Percentiles rank a stretch among this genome's conserved stretches.
These are phyloP conservation scores for Epichloe uncinata DNA, from an alignment of 2,329 filamentous ascomycete genomes.

Conservation along the genomic window DNA sequence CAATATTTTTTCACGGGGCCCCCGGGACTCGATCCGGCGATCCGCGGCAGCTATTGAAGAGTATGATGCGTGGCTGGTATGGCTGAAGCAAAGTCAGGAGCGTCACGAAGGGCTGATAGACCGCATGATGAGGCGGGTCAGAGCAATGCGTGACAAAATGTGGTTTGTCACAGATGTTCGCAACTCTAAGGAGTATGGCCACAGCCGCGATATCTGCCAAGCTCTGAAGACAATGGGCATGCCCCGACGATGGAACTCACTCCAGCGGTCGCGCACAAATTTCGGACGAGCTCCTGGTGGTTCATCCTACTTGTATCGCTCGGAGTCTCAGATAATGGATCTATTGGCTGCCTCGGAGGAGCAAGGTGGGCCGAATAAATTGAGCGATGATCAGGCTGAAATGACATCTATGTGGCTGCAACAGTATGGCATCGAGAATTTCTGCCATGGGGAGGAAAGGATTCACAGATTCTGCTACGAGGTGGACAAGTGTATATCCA, in stretches of 20 bases:
- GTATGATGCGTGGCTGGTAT: slow-evolving; percentile 70
- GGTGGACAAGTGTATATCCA: slow-evolving; percentile 72
- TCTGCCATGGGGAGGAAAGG: slow-evolving; percentile 87
- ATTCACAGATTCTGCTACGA: slow-evolving; percentile 91
- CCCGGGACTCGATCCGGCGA: slow-evolving; percentile 56
- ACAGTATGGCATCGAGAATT: slow-evolving; percentile 73
- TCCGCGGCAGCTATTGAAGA: slow-evolving; percentile 63
- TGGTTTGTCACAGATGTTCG: slow-evolving; percentile 95
- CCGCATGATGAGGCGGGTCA: slow-evolving; percentile 58
- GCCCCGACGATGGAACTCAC: slow-evolving; percentile 41
- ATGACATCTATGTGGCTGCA: slow-evolving; percentile 74
- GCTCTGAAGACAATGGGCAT: slow-evolving; percentile 85
- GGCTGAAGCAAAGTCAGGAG: slow-evolving; percentile 71
- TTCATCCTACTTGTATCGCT: slow-evolving; percentile 59
- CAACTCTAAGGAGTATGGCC: slow-evolving; percentile 77
- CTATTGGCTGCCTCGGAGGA: slow-evolving; percentile 70
- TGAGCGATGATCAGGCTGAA: slow-evolving; percentile 90
- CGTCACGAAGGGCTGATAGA: slow-evolving; percentile 63
- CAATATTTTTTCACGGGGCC: slow-evolving; percentile 57
- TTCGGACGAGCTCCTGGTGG: slow-evolving; percentile 33
- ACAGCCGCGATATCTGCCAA: slow-evolving; percentile 71
- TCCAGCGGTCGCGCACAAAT: slow-evolving; percentile 35
- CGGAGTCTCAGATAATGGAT: slow-evolving; percentile 76
- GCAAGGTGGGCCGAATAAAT: slow-evolving; percentile 84
- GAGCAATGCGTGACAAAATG: slow-evolving; percentile 84